These are phyloP conservation scores for Chlorella sp. DNA, from an alignment of 139 green algal genomes.

Conservation along the genomic window DNA sequence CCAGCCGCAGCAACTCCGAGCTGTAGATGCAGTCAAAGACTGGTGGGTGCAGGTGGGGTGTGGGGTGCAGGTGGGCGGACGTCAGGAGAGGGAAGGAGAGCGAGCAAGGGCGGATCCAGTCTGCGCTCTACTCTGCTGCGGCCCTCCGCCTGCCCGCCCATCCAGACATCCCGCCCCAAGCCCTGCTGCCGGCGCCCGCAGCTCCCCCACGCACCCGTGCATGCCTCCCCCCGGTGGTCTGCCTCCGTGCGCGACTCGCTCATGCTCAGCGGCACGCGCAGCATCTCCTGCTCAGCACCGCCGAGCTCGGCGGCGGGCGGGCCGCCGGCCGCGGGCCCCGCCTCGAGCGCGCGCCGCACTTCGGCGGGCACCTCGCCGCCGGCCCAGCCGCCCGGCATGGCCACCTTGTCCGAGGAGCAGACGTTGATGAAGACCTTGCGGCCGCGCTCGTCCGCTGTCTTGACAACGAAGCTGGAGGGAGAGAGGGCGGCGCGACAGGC, in stretches of 20 bases:
- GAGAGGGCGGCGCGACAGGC: no score
- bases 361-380: constrained; percentile 38
- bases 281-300: constrained; percentile 27
- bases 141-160: no score
- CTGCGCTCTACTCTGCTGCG: no score
- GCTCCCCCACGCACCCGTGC: no score
- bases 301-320: background rate
- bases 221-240: constrained; percentile 62
- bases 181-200: no score
- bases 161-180: no score
- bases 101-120: no score
- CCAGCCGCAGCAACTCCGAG: constrained; percentile 54
- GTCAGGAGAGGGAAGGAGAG: no score
- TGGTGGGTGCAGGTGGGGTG: no score
- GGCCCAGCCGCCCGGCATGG: constrained; percentile 53
- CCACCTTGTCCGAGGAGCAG: constrained; percentile 49
- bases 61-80: no score
- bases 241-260: constrained; percentile 39
- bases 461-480: constrained; percentile 68
- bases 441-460: constrained; percentile 50
- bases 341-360: background rate
- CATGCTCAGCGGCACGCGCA: constrained; percentile 66
- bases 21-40: constrained; percentile 72
- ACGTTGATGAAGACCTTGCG: constrained; percentile 77
- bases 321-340: background rate